Base-by-base conservation (phyloP, 148 eudicot species). In the Rhododendron molle region DNA sequence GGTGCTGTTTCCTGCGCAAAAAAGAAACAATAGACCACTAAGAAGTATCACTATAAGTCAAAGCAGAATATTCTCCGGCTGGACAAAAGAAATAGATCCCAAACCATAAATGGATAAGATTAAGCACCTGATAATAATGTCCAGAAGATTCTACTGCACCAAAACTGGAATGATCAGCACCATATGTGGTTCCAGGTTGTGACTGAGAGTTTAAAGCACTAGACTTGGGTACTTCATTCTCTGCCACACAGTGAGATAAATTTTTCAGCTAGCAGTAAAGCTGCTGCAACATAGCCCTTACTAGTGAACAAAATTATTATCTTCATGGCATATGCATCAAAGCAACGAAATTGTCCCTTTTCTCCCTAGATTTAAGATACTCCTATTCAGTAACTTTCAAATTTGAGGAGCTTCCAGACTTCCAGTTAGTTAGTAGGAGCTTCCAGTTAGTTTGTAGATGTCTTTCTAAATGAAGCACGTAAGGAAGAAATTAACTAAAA, bases 121-220 rank as follows among this genome's bases (percentile, higher is more conserved):
- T 87, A 74, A 69, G 77, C 65, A 94, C 98, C 90, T 81, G 88
- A 86, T 94, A 92, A 91, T 91, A 94, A 87, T 80, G 85, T 81
- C 90, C 92, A 85, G 94, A 84, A 82, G 91, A 78, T 62, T 90
- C 92, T 77, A 49, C 87, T 65, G 47, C 80, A 32, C 85, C 91
- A 88, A 87, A 91, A 84, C 81, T 80, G 32, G 87, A 62, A 85
- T 85, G 91, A 90, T 92, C 90, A 80, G 80, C 90, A 86, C 84
- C 89, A 89, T 93, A 94, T 21, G 67, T 15, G 47, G 91, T 71
- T 76, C 89, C 90, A 34, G 86, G 82, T 85, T 91, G 91, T 49
- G 58, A 77, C 74, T 88, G 87, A 52, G 91, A 76, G 88, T 84
- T 89, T 76, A 86, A 90, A 81, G 86, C 78, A 56, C 85, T 58